Evolutionary conservation across 176 grass and related monocot genomes (phyloP).

Genomic region (Raddia guianensis): DNA sequence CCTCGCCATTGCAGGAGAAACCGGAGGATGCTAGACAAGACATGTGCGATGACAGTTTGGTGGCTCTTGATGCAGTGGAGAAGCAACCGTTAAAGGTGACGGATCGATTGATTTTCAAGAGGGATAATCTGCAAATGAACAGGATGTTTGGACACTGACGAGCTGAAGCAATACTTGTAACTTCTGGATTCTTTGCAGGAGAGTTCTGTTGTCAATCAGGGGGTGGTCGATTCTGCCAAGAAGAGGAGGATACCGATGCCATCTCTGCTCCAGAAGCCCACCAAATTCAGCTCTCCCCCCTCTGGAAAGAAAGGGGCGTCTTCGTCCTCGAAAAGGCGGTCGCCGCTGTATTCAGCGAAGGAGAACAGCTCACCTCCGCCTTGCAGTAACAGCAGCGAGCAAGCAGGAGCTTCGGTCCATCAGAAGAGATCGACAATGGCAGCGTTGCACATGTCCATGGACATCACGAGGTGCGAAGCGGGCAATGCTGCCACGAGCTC

Average conservation of each 20-base stretch:
- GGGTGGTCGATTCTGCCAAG: conserved; percentile 21
- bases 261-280: conserved; percentile 45
- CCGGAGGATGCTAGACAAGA: not conserved
- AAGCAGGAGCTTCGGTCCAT: conserved; percentile 19
- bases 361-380: conserved; percentile 62
- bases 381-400: conserved; percentile 12
- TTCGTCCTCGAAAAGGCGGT: conserved; percentile 19
- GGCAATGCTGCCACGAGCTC: conserved; percentile 32
- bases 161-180: not conserved
- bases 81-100: conserved; percentile 48
- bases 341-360: conserved; percentile 39
- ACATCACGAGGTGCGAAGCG: conserved; percentile 35
- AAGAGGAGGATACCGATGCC: conserved; percentile 44
- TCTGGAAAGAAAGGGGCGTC: conserved; percentile 30
- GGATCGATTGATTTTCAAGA: not conserved
- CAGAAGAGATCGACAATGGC: conserved; percentile 38
- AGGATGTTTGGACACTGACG: not conserved
- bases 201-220: conserved; percentile 60
- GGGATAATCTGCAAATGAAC: not conserved
- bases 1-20: not conserved
- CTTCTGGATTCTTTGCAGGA: conserved; percentile 50
- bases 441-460: conserved; percentile 39
- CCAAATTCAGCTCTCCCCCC: conserved; percentile 36
- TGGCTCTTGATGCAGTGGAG: not conserved
- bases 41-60: not conserved